Conservation (phyloP, 1,284 basidiomycete species). For the Tilletiaria anomala region DNA sequence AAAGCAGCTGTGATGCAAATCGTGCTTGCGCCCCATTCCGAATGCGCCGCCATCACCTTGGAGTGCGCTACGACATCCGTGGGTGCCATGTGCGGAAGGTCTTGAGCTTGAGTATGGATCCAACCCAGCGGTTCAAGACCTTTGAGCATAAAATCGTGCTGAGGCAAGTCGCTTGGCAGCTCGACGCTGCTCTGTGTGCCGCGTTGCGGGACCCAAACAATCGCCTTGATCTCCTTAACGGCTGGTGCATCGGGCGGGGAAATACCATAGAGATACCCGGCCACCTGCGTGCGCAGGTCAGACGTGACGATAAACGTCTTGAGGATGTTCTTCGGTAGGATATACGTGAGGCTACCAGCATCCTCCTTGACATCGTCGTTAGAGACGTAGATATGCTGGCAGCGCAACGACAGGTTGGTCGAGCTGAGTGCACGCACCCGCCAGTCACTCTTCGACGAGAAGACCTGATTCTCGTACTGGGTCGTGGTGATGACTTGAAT, state of each 20-base stretch:
- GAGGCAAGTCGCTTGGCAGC: conserved; percentile 67
- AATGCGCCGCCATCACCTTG: conserved; percentile 87
- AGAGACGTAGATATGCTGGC: conserved; percentile 96
- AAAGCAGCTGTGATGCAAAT: conserved; percentile 91
- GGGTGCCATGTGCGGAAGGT: conserved; percentile 54
- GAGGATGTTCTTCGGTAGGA: conserved; percentile 92
- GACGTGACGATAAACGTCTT: conserved; percentile 85
- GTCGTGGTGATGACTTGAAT: conserved; percentile 94
- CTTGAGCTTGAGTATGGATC: conserved; percentile 74
- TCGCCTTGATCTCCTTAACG: conserved; percentile 95
- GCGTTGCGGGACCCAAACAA: conserved; percentile 89
- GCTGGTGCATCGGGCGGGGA: conserved; percentile 92
- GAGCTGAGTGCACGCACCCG: conserved; percentile 89
- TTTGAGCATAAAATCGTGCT: conserved; percentile 84
- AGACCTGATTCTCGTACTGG: conserved; percentile 92
- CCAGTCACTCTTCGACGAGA: conserved; percentile 99
- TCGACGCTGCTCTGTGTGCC: conserved; percentile 88
- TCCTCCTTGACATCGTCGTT: conserved; percentile 99
- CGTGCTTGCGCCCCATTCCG: conserved; percentile 82
- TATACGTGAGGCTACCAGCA: conserved; percentile 79
- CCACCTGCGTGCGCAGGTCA: conserved; percentile 90
- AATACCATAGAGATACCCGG: conserved; percentile 79
- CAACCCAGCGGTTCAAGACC: conserved; percentile 91
- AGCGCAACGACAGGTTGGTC: conserved; percentile 83
- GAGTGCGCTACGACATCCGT: conserved; percentile 90